Base-by-base conservation (phyloP, 2,329 filamentous ascomycete species). In the Elsinoe ampelina region DNA sequence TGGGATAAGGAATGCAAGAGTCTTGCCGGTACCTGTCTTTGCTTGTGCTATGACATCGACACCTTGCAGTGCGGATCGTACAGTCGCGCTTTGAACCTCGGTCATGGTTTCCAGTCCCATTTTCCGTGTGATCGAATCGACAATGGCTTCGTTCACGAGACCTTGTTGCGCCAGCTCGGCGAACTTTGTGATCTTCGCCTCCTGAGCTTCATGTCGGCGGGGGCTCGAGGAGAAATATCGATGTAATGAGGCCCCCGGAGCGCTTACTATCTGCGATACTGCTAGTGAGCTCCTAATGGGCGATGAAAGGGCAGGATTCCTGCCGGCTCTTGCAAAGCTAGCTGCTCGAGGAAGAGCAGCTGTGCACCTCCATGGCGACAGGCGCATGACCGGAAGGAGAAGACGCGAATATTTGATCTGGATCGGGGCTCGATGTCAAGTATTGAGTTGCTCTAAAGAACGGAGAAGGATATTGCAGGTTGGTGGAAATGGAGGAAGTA, bases 1-100 rank as follows among this genome's bases (percentile, higher is more conserved):
- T 52, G 93, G 93, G 5, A 97, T 73, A 20, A 98, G 78, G 76
- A 97, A 98, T 35, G 89, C 93, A 58, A 97, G 75, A 0, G 93
- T 98, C 75, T 98, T 98, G 68, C 93, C 93, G 3, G 93, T 97
- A 68, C 93, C 93, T 7, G 93, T 98, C 74, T 89, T 95, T 59
- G 93, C 93, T 75, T 97, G 93, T 47, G 92, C 93, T 63, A 97
- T 72, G 87, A 95, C 78, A 71, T 96, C 92, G 59, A 78, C 81
- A 19, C 93, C 91, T 62, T 83, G 82, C 41, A 97, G 75, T 3
- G 87, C 88, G 57, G 88, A 80, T 59, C 82, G 82, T 67, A 98
- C 90, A 11, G 92, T 95, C 68, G 85, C 80, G 48, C 82, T 78
- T 71, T 98, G 93, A 12, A 98, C 92, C 19, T 93, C 86, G 19